A percentile compares a stretch with the other conserved stretches of the same genome.
Evolutionary conservation across 1,284 basidiomycete genomes (phyloP).

Genomic region (Tranzscheliella williamsii): DNA sequence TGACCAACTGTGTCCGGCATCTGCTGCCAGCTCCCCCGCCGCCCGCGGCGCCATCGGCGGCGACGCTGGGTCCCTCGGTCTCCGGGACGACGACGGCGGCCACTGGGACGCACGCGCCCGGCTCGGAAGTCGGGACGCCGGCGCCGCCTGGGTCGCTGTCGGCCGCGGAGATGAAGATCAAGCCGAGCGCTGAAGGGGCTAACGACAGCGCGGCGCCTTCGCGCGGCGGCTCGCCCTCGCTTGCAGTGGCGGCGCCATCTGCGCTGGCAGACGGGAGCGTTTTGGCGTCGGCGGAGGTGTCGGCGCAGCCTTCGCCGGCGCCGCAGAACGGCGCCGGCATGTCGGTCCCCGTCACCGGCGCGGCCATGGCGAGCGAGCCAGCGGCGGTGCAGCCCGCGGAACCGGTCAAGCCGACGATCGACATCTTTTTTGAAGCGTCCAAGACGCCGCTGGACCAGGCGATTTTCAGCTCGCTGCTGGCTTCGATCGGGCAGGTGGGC

Average conservation of each 20-base stretch:
- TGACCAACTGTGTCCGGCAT: constrained; percentile 42
- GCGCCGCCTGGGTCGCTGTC: constrained; percentile 1
- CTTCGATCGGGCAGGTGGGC: constrained; percentile 59
- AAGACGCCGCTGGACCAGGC: constrained; percentile 92
- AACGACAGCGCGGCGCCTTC: constrained; percentile 14
- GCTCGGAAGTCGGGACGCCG: constrained; percentile 23
- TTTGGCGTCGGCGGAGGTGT: constrained; percentile 17
- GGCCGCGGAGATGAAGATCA: constrained; percentile 2
- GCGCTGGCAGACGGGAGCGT: constrained; percentile 7
- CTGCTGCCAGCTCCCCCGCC: constrained; percentile 34
- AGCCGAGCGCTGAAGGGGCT: neutral
- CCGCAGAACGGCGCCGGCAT: constrained; percentile 3
- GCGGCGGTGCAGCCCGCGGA: neutral
- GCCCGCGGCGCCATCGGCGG: constrained; percentile 2
- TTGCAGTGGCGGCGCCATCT: neutral
- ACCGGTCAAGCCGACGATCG: constrained; percentile 64
- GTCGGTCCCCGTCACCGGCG: neutral
- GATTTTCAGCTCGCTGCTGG: constrained; percentile 75
- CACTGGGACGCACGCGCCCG: constrained; percentile 9
- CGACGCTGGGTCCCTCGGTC: constrained; percentile 4
- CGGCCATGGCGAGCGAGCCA: neutral
- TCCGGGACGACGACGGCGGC: constrained; percentile 5
- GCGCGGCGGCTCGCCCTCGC: constrained; percentile 11
- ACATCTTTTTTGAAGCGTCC: constrained; percentile 80
- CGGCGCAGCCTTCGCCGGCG: constrained; percentile 25